Percentiles rank a stretch among this genome's conserved stretches.
Conservation (phyloP, 75 land plant genomes). For the Adiantum capillusveneris region DNA sequence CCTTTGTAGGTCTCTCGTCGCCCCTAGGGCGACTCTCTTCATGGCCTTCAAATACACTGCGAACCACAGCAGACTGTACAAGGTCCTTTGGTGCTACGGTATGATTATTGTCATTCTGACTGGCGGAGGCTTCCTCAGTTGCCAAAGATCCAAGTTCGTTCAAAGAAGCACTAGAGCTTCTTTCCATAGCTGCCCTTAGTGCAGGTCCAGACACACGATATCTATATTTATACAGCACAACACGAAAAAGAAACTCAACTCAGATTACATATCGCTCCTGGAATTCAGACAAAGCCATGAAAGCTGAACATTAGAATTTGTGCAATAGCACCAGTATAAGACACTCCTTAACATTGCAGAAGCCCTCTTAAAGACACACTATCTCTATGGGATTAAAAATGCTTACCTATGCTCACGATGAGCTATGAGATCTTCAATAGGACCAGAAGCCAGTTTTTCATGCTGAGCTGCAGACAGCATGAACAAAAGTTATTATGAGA, state of each 20-base stretch:
- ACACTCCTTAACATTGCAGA: no score
- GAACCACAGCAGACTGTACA: neutral
- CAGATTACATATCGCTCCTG: no score
- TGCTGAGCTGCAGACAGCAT: conserved; percentile 49
- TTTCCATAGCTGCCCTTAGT: conserved; percentile 87
- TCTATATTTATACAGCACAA: conserved; percentile 20
- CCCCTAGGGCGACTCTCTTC: neutral
- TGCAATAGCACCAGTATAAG: no score
- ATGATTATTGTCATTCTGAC: neutral
- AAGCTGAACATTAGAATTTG: no score
- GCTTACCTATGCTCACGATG: conserved; percentile 94
- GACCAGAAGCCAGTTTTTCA: conserved; percentile 93
- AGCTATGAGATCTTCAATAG: conserved; percentile 93
- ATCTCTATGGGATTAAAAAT: neutral
- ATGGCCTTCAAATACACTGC: neutral
- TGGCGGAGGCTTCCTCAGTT: conserved; percentile 3
- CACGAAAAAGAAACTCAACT: no score
- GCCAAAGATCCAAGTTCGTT: conserved; percentile 24
- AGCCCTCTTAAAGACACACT: no score
- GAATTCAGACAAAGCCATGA: no score
- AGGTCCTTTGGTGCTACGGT: neutral
- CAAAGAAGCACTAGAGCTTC: conserved; percentile 43
- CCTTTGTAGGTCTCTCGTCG: conserved; percentile 57
- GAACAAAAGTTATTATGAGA: neutral
- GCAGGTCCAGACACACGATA: conserved; percentile 94